These are phyloP conservation scores for Stagonosporopsis vannaccii DNA, from an alignment of 2,329 filamentous ascomycete species.

Conservation along the genomic window DNA sequence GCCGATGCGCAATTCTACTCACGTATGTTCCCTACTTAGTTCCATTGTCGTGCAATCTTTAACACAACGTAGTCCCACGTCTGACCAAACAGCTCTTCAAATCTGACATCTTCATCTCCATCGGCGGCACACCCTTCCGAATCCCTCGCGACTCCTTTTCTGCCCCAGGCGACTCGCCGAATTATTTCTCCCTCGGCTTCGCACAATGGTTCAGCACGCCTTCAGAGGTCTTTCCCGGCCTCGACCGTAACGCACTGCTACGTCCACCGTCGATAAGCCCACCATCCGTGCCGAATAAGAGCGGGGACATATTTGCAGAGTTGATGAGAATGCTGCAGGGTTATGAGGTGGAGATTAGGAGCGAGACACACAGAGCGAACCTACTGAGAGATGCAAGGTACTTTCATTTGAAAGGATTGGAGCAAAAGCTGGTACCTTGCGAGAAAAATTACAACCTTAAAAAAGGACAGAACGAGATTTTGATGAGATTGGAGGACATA, in stretches of 20 bases:
- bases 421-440: conserved; percentile 85
- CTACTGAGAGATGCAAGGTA: conserved; percentile 87
- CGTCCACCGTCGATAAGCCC: conserved; percentile 87
- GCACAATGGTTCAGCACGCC: conserved; percentile 84
- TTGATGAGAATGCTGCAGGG: conserved; percentile 82
- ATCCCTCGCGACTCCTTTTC: conserved; percentile 89
- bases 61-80: conserved; percentile 71
- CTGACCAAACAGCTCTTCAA: conserved; percentile 91
- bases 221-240: conserved; percentile 82
- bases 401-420: conserved; percentile 89
- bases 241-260: conserved; percentile 78
- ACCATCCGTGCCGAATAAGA: conserved; percentile 80
- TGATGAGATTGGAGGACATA: conserved; percentile 83
- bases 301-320: conserved; percentile 83
- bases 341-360: conserved; percentile 79
- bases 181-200: conserved; percentile 94
- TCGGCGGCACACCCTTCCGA: conserved; percentile 86
- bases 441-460: conserved; percentile 76
- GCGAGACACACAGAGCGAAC: conserved; percentile 78
- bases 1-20: conserved; percentile 96
- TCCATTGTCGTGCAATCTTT: conserved; percentile 12
- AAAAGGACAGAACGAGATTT: conserved; percentile 74
- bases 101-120: conserved; percentile 89
- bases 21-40: conserved; percentile 58
- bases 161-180: conserved; percentile 86